These are phyloP conservation scores for Amesomyces nigricolor DNA, from an alignment of 2,329 filamentous ascomycete species.

Conservation along the genomic window DNA sequence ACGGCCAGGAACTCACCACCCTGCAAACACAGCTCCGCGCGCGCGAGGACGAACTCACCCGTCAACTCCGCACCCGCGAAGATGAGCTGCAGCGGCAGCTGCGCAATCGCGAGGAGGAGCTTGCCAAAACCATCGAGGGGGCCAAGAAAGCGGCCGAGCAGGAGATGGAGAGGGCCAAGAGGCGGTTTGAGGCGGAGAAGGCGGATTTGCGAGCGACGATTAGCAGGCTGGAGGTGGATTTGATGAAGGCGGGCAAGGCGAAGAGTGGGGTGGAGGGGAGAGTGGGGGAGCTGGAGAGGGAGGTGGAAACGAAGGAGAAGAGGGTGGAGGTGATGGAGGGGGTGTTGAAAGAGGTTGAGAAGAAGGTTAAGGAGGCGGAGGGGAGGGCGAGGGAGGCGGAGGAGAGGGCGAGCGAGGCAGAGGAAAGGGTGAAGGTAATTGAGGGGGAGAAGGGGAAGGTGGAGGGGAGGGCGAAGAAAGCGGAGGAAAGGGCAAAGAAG, in stretches of 20 bases:
- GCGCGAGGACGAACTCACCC: conserved; percentile 31
- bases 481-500: conserved; percentile 7
- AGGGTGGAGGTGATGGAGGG: conserved; percentile 36
- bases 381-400: conserved; percentile 20
- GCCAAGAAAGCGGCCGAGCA: conserved; percentile 43
- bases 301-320: conserved; percentile 27
- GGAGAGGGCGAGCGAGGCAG: conserved; percentile 16
- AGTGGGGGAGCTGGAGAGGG: conserved; percentile 29
- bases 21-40: conserved; percentile 38
- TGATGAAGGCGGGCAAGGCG: conserved; percentile 58
- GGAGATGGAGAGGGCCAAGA: conserved; percentile 44
- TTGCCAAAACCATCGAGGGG: conserved; percentile 35
- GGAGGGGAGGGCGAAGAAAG: conserved; percentile 27
- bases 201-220: conserved; percentile 58
- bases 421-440: conserved; percentile 32
- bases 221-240: conserved; percentile 55
- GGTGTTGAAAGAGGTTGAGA: conserved; percentile 21
- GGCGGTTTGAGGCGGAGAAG: conserved; percentile 53
- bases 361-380: conserved; percentile 22
- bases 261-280: conserved; percentile 34
- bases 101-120: conserved; percentile 29
- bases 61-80: conserved; percentile 18
- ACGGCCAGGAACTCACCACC: conserved; percentile 52
- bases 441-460: conserved; percentile 27
- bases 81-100: conserved; percentile 30